Conservation (phyloP, 805 yeast species). For the Starmerella apis region DNA sequence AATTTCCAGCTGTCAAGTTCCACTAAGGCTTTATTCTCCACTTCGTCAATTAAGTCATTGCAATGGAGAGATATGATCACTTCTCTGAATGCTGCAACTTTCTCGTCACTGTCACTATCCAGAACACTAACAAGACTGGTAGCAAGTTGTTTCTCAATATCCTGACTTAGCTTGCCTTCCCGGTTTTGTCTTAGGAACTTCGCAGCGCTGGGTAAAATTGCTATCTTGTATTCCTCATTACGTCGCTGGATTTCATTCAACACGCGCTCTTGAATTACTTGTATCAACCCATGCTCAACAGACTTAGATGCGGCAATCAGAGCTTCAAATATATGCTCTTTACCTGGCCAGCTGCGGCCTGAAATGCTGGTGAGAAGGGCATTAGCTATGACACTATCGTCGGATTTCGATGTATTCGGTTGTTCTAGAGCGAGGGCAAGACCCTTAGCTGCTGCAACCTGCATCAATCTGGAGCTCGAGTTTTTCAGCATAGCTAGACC, state of each 20-base stretch:
- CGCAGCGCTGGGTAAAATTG: slow-evolving; percentile 46
- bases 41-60: background rate
- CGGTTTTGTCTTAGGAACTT: slow-evolving; percentile 34
- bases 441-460: slow-evolving; percentile 62
- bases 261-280: slow-evolving; percentile 38
- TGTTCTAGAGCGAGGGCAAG: slow-evolving; percentile 50
- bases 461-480: slow-evolving; percentile 50
- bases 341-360: slow-evolving; percentile 85
- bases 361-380: slow-evolving; percentile 52
- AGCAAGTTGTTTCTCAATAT: slow-evolving; percentile 30
- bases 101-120: slow-evolving; percentile 29
- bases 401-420: slow-evolving; percentile 26
- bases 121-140: slow-evolving; percentile 36
- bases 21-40: slow-evolving; percentile 27
- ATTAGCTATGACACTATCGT: slow-evolving; percentile 44
- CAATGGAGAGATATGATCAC: background rate
- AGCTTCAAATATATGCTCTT: slow-evolving; percentile 64
- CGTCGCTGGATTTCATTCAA: slow-evolving; percentile 54
- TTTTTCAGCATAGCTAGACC: slow-evolving; percentile 39
- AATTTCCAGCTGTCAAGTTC: slow-evolving; percentile 47
- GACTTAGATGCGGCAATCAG: slow-evolving; percentile 45
- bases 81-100: slow-evolving; percentile 17
- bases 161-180: slow-evolving; percentile 28
- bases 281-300: slow-evolving; percentile 32
- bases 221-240: slow-evolving; percentile 52